Percentiles rank a stretch among this genome's conserved stretches.
phyloP scores from a whole-genome alignment of 2,329 filamentous ascomycete species.

The Penicillium sp. region DNA sequence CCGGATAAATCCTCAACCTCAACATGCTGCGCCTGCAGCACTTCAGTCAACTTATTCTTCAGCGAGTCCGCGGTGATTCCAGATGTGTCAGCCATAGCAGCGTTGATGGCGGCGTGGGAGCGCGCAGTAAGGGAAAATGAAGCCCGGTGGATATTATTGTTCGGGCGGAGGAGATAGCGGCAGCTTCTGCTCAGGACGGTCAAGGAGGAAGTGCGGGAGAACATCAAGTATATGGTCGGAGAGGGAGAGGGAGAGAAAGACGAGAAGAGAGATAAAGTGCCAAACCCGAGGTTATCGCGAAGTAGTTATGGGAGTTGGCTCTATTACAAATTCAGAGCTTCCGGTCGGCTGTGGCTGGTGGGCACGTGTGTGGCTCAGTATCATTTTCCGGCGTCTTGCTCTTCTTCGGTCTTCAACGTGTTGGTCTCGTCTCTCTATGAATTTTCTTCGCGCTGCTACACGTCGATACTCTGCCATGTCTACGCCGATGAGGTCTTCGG shows the following conservation, averaged over 20 bases:
- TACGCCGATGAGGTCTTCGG: constrained; percentile 25
- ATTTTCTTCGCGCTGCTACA: constrained; percentile 17
- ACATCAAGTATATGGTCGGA: constrained; percentile 34
- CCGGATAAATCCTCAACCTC: constrained; percentile 91
- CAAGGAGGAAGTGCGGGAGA: constrained; percentile 36
- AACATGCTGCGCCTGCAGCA: constrained; percentile 73
- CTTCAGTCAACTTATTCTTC: constrained; percentile 64
- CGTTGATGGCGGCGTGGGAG: constrained; percentile 34
- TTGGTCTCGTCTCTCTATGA: constrained; percentile 20
- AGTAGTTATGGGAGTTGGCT: constrained; percentile 6
- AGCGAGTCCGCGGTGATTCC: constrained; percentile 72
- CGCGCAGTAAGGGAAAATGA: constrained; percentile 37
- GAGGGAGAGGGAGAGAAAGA: background rate
- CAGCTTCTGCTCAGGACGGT: constrained; percentile 39
- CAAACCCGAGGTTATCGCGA: constrained; percentile 15
- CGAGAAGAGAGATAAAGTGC: background rate
- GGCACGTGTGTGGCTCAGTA: constrained; percentile 17
- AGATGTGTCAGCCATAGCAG: constrained; percentile 49
- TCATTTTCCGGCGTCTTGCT: background rate
- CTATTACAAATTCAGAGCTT: constrained; percentile 24
- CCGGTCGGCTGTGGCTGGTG: constrained; percentile 24
- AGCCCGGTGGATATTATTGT: constrained; percentile 21
- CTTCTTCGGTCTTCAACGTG: background rate
- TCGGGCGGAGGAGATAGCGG: constrained; percentile 38
- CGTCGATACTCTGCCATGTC: constrained; percentile 36